phyloP scores from a whole-genome alignment of 2,329 filamentous ascomycete species.

The Dactylonectria estremocensis region DNA sequence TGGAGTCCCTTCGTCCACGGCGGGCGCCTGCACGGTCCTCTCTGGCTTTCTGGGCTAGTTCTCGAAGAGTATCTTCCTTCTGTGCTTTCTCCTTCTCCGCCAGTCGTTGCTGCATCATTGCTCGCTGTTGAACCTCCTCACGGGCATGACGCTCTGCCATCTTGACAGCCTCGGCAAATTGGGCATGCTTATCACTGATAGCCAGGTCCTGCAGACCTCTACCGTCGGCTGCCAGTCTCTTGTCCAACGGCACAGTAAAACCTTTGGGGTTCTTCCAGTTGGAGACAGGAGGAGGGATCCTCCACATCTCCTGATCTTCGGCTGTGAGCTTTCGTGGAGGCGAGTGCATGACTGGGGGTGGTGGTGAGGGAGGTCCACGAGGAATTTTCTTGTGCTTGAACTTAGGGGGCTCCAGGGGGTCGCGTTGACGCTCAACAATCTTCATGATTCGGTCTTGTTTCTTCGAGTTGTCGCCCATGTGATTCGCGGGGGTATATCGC shows the following conservation, averaged over 20 bases:
- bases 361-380: slow-evolving; percentile 90
- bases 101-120: slow-evolving; percentile 94
- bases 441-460: slow-evolving; percentile 98
- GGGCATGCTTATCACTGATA: slow-evolving; percentile 98
- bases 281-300: slow-evolving; percentile 86
- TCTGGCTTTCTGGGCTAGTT: slow-evolving; percentile 90
- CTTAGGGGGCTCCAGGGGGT: slow-evolving; percentile 97
- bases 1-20: slow-evolving; percentile 57
- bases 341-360: slow-evolving; percentile 94
- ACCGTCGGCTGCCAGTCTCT: slow-evolving; percentile 94
- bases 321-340: slow-evolving; percentile 95
- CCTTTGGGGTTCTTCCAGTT: slow-evolving; percentile 99
- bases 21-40: slow-evolving; percentile 78
- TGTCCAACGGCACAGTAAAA: slow-evolving; percentile 96
- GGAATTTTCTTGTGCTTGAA: slow-evolving; percentile 99
- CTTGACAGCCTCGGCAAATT: slow-evolving; percentile 94
- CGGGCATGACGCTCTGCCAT: slow-evolving; percentile 95
- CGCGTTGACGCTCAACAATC: slow-evolving; percentile 93
- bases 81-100: slow-evolving; percentile 96
- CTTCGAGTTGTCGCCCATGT: slow-evolving; percentile 90
- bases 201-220: slow-evolving; percentile 92
- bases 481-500: slow-evolving; percentile 93
- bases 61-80: slow-evolving; percentile 92
- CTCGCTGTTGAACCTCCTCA: slow-evolving; percentile 93
- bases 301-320: slow-evolving; percentile 98